Base-by-base conservation (phyloP, 257 asterid genomes). In the Jacaranda copaia region DNA sequence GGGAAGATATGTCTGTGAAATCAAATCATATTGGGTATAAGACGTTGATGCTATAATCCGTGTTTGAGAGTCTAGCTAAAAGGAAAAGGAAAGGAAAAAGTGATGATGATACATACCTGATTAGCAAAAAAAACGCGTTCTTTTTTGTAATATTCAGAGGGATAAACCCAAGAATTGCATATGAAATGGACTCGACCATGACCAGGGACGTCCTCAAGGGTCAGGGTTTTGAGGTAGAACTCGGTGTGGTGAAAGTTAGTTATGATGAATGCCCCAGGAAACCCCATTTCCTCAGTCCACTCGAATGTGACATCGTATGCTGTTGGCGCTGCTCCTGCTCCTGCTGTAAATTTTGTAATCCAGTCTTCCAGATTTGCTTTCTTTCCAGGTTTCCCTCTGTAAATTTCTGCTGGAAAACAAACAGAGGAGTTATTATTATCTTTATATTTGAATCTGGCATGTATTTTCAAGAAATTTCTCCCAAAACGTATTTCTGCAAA, bases 1-100 rank as follows among this genome's bases (percentile, higher is more conserved):
- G 2, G 97, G 97, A 73, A 92, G 92, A 80, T 88, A 92, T 5
- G 89, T 78, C 97, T 92, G 86, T 48, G 46, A 42, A 6, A 8
- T 42, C 6, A 42, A 42, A 42, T 42, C 6, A 42, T 42, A 42
- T 42, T 0, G 32, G 32, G 32, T 25, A 25, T 25, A 25, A 25
- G 32, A 25, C 32, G 32, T 25, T 25, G 32, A 25, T 25, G 32
- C 32, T 25, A 25, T 25, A 25, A 25, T 25, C 32, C 32, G 32
- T 25, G 32, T 25, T 25, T 25, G 1, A 25, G 32, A 25, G 32
- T 25, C 2, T 25, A 1, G 32, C 32, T 25, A 25, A 25, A 25
- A 25, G 32, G 32, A 25, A 25, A 25, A 25, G 32, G 32, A 25
- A 25, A 25, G 32, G 32, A 25, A 25, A 25, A 25, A 25, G 32